phyloP scores from a whole-genome alignment of 805 yeast genomes.

The Saturnispora halmiae region DNA sequence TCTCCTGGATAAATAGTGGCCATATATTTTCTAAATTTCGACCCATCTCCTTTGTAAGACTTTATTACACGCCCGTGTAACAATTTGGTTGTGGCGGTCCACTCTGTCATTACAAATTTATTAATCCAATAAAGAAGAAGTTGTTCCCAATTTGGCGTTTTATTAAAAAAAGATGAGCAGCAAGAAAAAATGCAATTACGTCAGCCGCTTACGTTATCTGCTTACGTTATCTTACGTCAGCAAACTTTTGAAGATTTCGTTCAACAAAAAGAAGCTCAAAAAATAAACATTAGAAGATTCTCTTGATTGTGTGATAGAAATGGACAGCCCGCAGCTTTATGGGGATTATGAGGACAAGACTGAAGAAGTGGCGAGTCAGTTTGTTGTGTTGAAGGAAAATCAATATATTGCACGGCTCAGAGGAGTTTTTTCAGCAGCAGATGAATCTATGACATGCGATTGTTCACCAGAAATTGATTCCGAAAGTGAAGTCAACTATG shows the following conservation, averaged over 20 bases:
- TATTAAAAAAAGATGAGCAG: background rate
- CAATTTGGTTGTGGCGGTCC: conserved; percentile 3
- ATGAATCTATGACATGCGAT: conserved; percentile 86
- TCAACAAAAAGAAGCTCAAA: background rate
- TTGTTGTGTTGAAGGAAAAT: conserved; percentile 48
- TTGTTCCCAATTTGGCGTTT: background rate
- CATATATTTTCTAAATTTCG: background rate
- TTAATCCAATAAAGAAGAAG: background rate
- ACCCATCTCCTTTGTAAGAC: background rate
- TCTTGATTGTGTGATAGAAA: background rate
- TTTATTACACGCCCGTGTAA: conserved; percentile 5
- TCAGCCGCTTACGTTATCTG: no score
- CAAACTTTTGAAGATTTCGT: background rate
- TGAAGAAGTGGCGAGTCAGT: conserved; percentile 55
- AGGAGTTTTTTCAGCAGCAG: conserved; percentile 57
- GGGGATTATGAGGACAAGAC: conserved; percentile 47
- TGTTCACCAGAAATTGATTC: conserved; percentile 47
- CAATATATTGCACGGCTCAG: conserved; percentile 51
- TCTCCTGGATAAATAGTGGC: conserved; percentile 14
- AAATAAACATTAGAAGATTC: background rate
- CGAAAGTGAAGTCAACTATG: conserved; percentile 33
- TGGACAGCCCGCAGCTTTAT: conserved; percentile 2
- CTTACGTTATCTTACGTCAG: no score
- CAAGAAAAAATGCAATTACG: background rate
- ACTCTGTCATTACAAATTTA: conserved; percentile 1